These are phyloP conservation scores for Pythium myriotylum DNA, from an alignment of 352 stramenopile genomes.

Conservation along the genomic window DNA sequence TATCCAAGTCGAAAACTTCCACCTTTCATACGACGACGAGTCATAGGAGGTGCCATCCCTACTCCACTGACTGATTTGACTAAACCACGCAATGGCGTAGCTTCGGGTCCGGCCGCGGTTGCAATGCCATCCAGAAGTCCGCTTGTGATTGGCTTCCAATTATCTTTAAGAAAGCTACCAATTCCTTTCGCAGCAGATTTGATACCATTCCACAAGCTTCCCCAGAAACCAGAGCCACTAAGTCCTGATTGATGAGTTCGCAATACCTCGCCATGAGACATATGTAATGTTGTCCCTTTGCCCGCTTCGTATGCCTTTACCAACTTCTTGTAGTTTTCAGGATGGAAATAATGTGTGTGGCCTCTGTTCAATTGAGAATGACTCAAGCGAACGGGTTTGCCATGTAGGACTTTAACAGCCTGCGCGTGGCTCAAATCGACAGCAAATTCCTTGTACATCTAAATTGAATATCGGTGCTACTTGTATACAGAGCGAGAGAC, in stretches of 20 bases:
- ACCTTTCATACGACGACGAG: constrained; percentile 12
- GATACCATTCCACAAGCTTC: constrained; percentile 14
- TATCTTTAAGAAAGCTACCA: too few relatives aligned
- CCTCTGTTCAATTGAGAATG: constrained; percentile 28
- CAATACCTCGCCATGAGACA: constrained; percentile 26
- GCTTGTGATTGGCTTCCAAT: too few relatives aligned
- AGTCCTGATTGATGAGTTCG: constrained; percentile 26
- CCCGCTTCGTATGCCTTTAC: constrained; percentile 22
- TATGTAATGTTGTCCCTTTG: constrained; percentile 24
- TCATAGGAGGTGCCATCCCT: constrained; percentile 19
- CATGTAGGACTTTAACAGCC: constrained; percentile 25
- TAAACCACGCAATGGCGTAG: too few relatives aligned
- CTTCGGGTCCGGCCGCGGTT: too few relatives aligned
- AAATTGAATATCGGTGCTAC: constrained; percentile 24
- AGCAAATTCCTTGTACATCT: constrained; percentile 27
- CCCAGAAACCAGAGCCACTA: constrained; percentile 23
- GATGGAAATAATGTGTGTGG: constrained; percentile 26
- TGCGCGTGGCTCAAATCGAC: constrained; percentile 26
- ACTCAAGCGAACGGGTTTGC: constrained; percentile 24
- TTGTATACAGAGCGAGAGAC: constrained; percentile 21
- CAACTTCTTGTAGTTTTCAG: constrained; percentile 33
- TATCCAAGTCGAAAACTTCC: constrained; percentile 13
- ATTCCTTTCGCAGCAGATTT: too few relatives aligned
- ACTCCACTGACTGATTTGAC: constrained; percentile 1
- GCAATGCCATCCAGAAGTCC: too few relatives aligned